Evolutionary conservation across 169 alveolate genomes (phyloP), one percentile per base, ranked within the genome.

Genomic region (Babesia bigemina): DNA sequence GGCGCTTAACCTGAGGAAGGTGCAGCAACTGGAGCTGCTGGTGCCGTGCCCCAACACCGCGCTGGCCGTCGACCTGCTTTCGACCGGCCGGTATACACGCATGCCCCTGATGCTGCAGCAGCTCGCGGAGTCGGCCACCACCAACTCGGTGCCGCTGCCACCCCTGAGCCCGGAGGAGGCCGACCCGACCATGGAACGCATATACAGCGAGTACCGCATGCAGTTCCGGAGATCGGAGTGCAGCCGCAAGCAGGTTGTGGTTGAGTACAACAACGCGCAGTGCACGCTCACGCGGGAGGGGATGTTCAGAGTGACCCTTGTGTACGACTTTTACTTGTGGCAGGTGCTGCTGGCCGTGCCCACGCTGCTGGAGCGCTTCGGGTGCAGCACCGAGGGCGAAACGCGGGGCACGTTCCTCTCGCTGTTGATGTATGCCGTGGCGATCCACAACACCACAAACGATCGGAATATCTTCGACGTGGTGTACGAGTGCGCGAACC

Each of bases 61-160:
- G 33, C 73, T 72, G 24, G 79, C 85, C 19, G 85, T 74, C 0
- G 89, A 82, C 75, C 70, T 82, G 19, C 65, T 63, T 12, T 42
- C 82, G 42, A 73, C 47, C 75, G 74, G 77, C 16, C 52, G 59
- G 60, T 82, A 82, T 33, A 74, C 79, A 14, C 33, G 89, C 52
- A 79, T 79, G 74, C 87, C 87, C 3, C 14, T 61, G 19, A 79
- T 79, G 87, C 65, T 79, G 36, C 59, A 75, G 13, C 71, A 61
- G 47, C 70, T 79, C 44, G 83, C 70, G 12, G 63, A 79, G 44
- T 36, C 79, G 29, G 74, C 82, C 17, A 52, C 17, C 33, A 42
- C 57, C 6, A 79, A 71, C 57, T 17, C 84, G 14, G 52, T 79
- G 24, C 84, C 87, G 45, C 24, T 70, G 48, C 78, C 79, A 8